Base-by-base conservation (phyloP, 208 protist genomes). In the Wallacemonas sp. region DNA sequence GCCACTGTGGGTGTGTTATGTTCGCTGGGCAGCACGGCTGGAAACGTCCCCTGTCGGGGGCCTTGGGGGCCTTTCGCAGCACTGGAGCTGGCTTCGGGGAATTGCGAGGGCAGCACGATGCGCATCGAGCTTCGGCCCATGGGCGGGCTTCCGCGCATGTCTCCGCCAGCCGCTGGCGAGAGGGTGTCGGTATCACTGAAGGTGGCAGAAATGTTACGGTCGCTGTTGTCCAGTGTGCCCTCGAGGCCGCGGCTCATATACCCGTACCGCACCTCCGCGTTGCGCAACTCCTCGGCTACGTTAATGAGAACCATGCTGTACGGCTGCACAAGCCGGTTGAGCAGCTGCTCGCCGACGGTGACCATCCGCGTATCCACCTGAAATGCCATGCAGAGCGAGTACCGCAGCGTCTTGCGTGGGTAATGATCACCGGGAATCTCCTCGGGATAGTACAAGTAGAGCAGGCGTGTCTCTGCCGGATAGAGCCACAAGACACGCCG, bases 381-480 rank as follows among this genome's bases (percentile, higher is more conserved):
- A 61, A 92, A 91, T 44, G 83, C 76, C 50, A 95, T 79, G 65
- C 89, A 92, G 30, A 95, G 62, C 9, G 86, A 84, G 68, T 91
- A 92, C 30, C 87, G 86, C 63, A 95, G 71, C 27, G 85, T 92
- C 52, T 95, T 89, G 26, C 89, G 78, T 55, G 81, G 73, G 62
- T 95, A 95, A 52, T 89, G 86, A 45, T 85, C 67, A 5, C 89
- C 89, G 0, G 86, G 68, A 41, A 95, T 89, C 48, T 95, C 86
- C 55, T 92, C 84, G 2, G 86, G 77, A 63, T 92, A 91, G 64
- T 92, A 93, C 27, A 95, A 73, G 55, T 83, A 88, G 30, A 93
- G 75, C 24, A 78, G 63, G 34, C 81, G 83, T 6, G 78, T 82
- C 45, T 92, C 82, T 12, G 89, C 86, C 10, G 76, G 76, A 61